These are phyloP conservation scores for Solanum pinnatisectum DNA, from an alignment of 257 asterid species.

Conservation along the genomic window DNA sequence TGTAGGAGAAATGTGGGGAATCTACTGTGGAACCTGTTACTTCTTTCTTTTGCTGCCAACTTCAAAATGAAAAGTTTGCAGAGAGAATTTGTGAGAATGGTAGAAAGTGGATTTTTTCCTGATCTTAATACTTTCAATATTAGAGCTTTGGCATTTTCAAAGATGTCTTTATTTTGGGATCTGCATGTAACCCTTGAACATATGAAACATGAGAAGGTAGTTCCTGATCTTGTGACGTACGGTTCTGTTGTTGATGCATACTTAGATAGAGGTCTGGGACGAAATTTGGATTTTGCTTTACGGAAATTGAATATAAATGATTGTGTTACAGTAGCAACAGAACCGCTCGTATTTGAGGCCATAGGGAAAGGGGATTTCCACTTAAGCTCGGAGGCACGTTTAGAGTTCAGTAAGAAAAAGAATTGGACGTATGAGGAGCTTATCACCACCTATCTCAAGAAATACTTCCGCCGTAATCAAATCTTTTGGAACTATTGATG, in stretches of 20 bases:
- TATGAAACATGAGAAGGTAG: constrained; percentile 64
- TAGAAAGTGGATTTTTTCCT: constrained; percentile 71
- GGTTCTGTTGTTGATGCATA: constrained; percentile 82
- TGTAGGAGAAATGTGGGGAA: constrained; percentile 84
- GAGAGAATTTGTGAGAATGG: constrained; percentile 84
- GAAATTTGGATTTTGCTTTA: constrained; percentile 63
- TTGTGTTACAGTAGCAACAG: constrained; percentile 41
- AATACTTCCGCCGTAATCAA: constrained; percentile 52
- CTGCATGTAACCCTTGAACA: constrained; percentile 85
- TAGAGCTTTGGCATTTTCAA: constrained; percentile 72
- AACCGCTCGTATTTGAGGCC: constrained; percentile 58
- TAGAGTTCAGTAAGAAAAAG: constrained; percentile 37
- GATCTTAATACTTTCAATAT: constrained; percentile 77
- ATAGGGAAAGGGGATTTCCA: constrained; percentile 95
- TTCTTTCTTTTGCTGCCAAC: constrained; percentile 81
- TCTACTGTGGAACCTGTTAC: constrained; percentile 81
- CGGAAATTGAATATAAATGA: constrained; percentile 27
- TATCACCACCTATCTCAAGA: constrained; percentile 50
- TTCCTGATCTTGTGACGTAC: constrained; percentile 84
- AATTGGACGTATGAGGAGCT: constrained; percentile 60
- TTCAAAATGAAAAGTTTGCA: constrained; percentile 94
- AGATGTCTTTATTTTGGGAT: constrained; percentile 87
- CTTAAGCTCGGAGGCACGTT: constrained; percentile 45
- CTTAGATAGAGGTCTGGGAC: constrained; percentile 64
- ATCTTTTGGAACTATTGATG: constrained; percentile 86